Evolutionary conservation across 2,329 filamentous ascomycete species (phyloP), one percentile per base, ranked within the genome.

Genomic region (Helotiales sp.): DNA sequence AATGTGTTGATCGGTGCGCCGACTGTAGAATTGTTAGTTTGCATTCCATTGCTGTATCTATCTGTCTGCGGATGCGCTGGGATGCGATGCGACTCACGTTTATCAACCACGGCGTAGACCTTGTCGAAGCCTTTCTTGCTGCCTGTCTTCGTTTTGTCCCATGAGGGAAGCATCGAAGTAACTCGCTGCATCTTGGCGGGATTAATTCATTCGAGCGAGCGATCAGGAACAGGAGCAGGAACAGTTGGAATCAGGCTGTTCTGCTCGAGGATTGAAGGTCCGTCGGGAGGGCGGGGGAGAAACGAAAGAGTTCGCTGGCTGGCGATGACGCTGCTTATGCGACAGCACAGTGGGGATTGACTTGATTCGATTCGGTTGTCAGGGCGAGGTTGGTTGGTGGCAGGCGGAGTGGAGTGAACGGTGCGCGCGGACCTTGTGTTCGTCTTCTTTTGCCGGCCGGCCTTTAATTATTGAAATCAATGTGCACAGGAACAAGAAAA

Each of bases 1-100:
- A 97, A 79, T 67, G 85, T 88, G 77, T 97, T 97, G 75, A 97
- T 89, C 2, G 93, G 93, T 1, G 86, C 84, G 67, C 91, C 91
- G 11, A 83, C 72, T 72, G 63, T 15, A 45, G 20, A 57, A 34
- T n/a, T 72, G 73, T 79, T 76, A 72, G 81, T 79, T 63, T 6
- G 1, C 57, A 43, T 20, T 43, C 37, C 26, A 22, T 45, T n/a
- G n/a, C n/a, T n/a, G n/a, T n/a, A n/a, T 45, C 40, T 11, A 6
- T 20, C 28, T 30, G 49, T 13, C 50, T 54, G 50, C 17, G n/a
- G 17, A 22, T 45, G 37, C 40, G 40, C 52, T 28, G 17, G n/a
- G 15, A 2, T 52, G 45, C 28, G 30, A 52, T 32, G 52, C 54
- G 47, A 55, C 73, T 63, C 59, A 91, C 72, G 82, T 76, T 91